Percentiles rank a stretch among this genome's conserved stretches.
Evolutionary conservation across 192 early-diverging fungal species (phyloP).

Genomic region (Backusella mclennaniae): DNA sequence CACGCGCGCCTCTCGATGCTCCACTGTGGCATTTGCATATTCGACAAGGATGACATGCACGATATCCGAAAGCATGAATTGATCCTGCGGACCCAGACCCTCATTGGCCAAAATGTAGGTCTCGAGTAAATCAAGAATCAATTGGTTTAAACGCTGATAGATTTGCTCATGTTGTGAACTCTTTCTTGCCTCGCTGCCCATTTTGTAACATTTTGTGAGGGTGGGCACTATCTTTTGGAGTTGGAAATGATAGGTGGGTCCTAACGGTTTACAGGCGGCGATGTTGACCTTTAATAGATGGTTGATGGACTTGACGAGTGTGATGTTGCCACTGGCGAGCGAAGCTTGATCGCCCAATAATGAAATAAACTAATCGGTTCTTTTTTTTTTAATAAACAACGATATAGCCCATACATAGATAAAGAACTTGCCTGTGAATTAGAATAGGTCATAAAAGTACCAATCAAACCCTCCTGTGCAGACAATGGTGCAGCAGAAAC

Average conservation of each 20-base stretch:
- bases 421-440: slow-evolving; percentile 23
- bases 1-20: not conserved
- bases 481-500: slow-evolving; percentile 5
- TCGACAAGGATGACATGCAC: slow-evolving; percentile 8
- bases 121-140: slow-evolving; percentile 16
- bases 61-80: not conserved
- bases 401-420: too few species aligned
- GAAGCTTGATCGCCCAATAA: not conserved
- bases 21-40: not conserved
- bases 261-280: slow-evolving; percentile 6
- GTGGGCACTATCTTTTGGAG: not conserved
- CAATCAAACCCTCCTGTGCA: slow-evolving; percentile 11
- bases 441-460: slow-evolving; percentile 3
- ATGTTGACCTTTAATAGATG: slow-evolving; percentile 20
- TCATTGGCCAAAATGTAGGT: slow-evolving; percentile 8
- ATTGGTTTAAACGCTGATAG: not conserved
- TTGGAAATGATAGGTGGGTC: slow-evolving; percentile 13
- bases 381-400: too few species aligned
- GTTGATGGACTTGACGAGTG: slow-evolving; percentile 2
- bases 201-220: not conserved
- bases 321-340: not conserved
- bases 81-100: not conserved
- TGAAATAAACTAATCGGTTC: not conserved
- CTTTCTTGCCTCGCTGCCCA: not conserved
- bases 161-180: not conserved